phyloP scores from a whole-genome alignment of 2,329 filamentous ascomycete genomes.

The Penicillium sp. region DNA sequence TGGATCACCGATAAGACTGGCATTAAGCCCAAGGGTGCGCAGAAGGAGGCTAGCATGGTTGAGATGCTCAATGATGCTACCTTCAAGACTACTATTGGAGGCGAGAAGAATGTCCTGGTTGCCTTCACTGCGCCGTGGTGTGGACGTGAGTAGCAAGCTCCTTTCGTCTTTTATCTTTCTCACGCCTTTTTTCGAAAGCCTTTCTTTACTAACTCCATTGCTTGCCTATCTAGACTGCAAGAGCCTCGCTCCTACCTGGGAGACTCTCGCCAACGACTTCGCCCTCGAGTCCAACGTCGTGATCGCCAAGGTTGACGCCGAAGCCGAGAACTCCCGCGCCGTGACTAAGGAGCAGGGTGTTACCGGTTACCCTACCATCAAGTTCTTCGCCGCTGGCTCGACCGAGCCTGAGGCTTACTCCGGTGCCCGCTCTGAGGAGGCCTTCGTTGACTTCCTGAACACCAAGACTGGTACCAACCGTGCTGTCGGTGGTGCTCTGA shows the following conservation, averaged over 20 bases:
- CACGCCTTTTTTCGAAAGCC: background rate
- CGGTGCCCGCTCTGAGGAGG: constrained; percentile 73
- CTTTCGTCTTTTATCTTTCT: constrained; percentile 6
- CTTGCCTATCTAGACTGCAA: constrained; percentile 76
- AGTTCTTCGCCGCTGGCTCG: constrained; percentile 89
- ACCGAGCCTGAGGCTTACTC: constrained; percentile 70
- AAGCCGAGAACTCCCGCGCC: constrained; percentile 79
- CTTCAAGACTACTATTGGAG: constrained; percentile 75
- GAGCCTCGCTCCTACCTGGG: constrained; percentile 84
- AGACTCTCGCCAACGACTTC: constrained; percentile 80
- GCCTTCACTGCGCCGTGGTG: constrained; percentile 99
- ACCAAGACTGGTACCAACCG: constrained; percentile 86
- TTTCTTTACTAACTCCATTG: background rate
- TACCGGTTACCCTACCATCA: constrained; percentile 91
- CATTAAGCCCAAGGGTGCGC: constrained; percentile 67
- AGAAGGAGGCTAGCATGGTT: constrained; percentile 68
- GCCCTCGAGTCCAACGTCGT: constrained; percentile 73
- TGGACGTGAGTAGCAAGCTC: constrained; percentile 70
- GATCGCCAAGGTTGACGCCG: constrained; percentile 93
- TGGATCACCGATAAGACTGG: constrained; percentile 89
- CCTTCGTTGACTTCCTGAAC: constrained; percentile 81
- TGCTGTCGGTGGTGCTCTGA: constrained; percentile 73
- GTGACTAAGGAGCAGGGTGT: constrained; percentile 75
- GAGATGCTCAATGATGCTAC: constrained; percentile 75
- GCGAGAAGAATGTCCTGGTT: constrained; percentile 86